Conservation (phyloP, 345 rosid species). For the Salix suchowensis region DNA sequence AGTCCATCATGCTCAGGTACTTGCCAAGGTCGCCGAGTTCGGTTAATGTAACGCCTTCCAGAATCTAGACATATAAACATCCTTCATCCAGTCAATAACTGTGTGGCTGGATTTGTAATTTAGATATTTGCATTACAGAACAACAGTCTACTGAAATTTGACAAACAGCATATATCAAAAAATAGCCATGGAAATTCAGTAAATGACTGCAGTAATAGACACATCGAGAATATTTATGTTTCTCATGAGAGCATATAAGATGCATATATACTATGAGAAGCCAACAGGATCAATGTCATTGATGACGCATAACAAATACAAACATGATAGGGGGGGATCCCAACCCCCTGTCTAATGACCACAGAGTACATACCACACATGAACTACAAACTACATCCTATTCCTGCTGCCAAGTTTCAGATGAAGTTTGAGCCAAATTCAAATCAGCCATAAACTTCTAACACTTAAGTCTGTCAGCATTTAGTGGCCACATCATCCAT, state of each 20-base stretch:
- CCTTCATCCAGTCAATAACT: not conserved
- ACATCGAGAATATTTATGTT: not conserved
- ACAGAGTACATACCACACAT: not conserved
- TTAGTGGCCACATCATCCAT: not conserved
- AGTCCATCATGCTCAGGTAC: slow-evolving; percentile 94
- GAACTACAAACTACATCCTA: not conserved
- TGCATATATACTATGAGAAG: not conserved
- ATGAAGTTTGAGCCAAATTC: not conserved
- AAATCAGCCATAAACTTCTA: not conserved
- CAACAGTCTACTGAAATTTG: not conserved
- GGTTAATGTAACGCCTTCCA: slow-evolving; percentile 64
- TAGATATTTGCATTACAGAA: not conserved
- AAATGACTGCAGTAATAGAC: not conserved
- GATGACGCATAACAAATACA: not conserved
- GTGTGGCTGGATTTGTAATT: not conserved
- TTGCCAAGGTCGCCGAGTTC: slow-evolving; percentile 75
- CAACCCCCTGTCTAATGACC: not conserved
- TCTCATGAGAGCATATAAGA: not conserved
- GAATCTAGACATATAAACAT: slow-evolving; percentile 37
- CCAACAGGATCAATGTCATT: not conserved
- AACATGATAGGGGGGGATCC: not conserved
- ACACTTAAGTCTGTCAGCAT: not conserved
- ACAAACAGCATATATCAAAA: not conserved
- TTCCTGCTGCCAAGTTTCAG: not conserved
- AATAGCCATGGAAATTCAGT: not conserved